Evolutionary conservation across 805 yeast species (phyloP).

Genomic region (Cyberlindnera lachancei): DNA sequence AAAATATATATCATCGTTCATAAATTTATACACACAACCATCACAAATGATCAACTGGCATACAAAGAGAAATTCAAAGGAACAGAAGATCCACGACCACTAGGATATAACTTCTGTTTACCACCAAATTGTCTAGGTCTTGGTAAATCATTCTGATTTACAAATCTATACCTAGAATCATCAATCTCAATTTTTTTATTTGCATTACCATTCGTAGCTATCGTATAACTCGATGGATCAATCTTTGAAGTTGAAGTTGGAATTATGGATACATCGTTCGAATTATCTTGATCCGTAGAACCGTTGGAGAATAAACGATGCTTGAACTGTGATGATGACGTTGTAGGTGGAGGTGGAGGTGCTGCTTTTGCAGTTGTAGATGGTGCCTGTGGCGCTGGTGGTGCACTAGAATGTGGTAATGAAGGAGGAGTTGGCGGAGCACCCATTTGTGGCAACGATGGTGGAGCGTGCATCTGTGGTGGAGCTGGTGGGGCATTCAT

Average conservation of each 20-base stretch:
- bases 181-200: slow-evolving; percentile 36
- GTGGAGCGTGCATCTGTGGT: slow-evolving; percentile 1
- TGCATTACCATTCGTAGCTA: slow-evolving; percentile 18
- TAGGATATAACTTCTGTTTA: slow-evolving; percentile 75
- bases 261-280: slow-evolving; percentile 10
- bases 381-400: slow-evolving; percentile 13
- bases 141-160: slow-evolving; percentile 65
- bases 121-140: slow-evolving; percentile 78
- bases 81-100: slow-evolving; percentile 74
- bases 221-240: slow-evolving; percentile 22
- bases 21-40: background rate
- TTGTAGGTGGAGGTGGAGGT: slow-evolving; percentile 21
- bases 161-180: slow-evolving; percentile 20
- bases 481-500: slow-evolving; percentile 8
- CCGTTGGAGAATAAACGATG: slow-evolving; percentile 12
- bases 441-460: slow-evolving; percentile 9
- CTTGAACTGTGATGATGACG: slow-evolving; percentile 21
- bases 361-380: slow-evolving; percentile 15
- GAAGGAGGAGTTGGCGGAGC: slow-evolving; percentile 13
- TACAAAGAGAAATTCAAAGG: slow-evolving; percentile 10
- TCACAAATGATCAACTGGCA: slow-evolving; percentile 1
- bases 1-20: background rate
- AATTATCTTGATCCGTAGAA: too few species aligned
- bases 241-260: slow-evolving; percentile 15
- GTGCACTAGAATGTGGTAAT: slow-evolving; percentile 7